These are phyloP conservation scores for Monosporascus sp. DNA, from an alignment of 2,329 filamentous ascomycete genomes.

Conservation along the genomic window DNA sequence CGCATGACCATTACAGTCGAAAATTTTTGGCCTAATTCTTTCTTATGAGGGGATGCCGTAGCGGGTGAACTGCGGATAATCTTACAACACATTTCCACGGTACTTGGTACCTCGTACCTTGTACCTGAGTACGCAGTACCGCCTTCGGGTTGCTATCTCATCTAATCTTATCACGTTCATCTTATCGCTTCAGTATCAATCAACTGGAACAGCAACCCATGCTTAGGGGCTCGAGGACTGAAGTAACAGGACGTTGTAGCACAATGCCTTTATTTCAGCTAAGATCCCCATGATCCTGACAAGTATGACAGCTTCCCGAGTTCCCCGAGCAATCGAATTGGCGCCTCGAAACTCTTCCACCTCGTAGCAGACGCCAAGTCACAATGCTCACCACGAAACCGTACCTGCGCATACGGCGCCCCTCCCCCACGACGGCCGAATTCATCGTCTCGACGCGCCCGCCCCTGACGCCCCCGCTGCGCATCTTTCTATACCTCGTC, in stretches of 20 bases:
- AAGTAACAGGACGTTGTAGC: too few relatives aligned
- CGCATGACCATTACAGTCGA: conserved; percentile 59
- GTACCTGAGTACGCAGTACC: not conserved
- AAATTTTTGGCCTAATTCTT: conserved; percentile 7
- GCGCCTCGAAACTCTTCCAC: too few relatives aligned
- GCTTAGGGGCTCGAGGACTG: too few relatives aligned
- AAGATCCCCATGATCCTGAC: too few relatives aligned
- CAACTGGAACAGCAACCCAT: too few relatives aligned
- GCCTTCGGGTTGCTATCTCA: too few relatives aligned
- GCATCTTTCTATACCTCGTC: conserved; percentile 38
- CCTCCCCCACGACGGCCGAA: conserved; percentile 83
- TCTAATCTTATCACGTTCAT: too few relatives aligned
- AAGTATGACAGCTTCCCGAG: too few relatives aligned
- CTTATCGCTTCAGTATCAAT: too few relatives aligned
- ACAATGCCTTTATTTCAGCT: too few relatives aligned
- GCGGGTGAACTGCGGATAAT: conserved; percentile 7
- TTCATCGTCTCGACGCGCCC: conserved; percentile 86
- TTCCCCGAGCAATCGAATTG: too few relatives aligned
- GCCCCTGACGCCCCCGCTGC: conserved; percentile 40
- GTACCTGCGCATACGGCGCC: conserved; percentile 57
- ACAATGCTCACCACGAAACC: conserved; percentile 58
- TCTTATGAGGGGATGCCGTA: not conserved
- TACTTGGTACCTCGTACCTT: not conserved
- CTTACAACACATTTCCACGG: not conserved
- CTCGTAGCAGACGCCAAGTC: not conserved